Conservation (phyloP, 176 grass and related monocot species). For the Melocanna baccifera region DNA sequence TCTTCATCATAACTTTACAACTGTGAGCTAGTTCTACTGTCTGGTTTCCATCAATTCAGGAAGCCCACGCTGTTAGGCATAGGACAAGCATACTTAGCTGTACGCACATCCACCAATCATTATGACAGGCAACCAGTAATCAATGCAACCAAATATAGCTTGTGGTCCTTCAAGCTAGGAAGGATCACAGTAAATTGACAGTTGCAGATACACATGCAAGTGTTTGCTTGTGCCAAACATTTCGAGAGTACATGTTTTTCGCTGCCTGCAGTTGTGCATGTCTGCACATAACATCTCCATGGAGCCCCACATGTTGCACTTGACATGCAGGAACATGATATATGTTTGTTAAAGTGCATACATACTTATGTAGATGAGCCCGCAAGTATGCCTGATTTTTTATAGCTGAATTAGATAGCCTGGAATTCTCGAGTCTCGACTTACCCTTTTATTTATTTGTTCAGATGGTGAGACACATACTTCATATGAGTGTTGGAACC, state of each 20-base stretch:
- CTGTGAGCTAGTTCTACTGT: neutral
- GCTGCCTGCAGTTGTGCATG: conserved; percentile 28
- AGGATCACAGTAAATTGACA: conserved; percentile 34
- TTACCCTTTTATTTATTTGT: conserved; percentile 19
- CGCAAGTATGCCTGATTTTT: neutral
- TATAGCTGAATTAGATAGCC: neutral
- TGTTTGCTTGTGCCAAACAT: conserved; percentile 37
- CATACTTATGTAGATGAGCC: conserved; percentile 41
- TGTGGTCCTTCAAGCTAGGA: conserved; percentile 22
- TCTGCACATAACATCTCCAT: conserved; percentile 41
- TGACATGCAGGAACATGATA: conserved; percentile 22
- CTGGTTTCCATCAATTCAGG: conserved; percentile 23
- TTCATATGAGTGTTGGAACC: conserved; percentile 52
- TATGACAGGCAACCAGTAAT: conserved; percentile 37
- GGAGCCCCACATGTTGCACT: conserved; percentile 15
- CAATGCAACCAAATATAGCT: conserved; percentile 42
- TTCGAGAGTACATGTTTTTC: conserved; percentile 15
- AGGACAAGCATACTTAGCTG: conserved; percentile 50
- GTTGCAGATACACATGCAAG: conserved; percentile 24
- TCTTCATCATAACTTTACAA: neutral
- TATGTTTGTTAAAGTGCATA: conserved; percentile 19
- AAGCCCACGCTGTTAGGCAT: conserved; percentile 28
- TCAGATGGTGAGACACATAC: conserved; percentile 49
- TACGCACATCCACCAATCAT: conserved; percentile 15
- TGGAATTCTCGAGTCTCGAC: neutral